Percentiles rank a stretch among this genome's conserved stretches.
Evolutionary conservation across 1,284 basidiomycete genomes (phyloP).

Genomic region (Inonotus hispidus): DNA sequence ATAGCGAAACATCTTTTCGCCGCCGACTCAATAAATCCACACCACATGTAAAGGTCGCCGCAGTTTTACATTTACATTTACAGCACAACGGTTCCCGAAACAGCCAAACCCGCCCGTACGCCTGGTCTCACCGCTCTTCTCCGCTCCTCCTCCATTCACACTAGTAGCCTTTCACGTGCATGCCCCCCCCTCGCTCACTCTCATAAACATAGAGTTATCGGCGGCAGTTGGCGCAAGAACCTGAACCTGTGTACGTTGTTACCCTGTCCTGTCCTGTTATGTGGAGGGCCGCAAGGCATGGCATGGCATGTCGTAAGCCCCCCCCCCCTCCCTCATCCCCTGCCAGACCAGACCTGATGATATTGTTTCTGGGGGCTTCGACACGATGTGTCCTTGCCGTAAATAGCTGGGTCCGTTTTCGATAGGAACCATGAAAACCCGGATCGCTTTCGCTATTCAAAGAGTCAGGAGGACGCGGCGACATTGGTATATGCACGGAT

Average conservation of each 20-base stretch:
- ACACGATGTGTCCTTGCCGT: not conserved
- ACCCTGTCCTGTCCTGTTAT: not conserved
- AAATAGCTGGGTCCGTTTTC: not conserved
- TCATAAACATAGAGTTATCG: not conserved
- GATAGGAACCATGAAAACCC: not conserved
- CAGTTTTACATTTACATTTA: too few species aligned
- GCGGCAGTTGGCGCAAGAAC: not conserved
- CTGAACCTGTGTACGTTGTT: not conserved
- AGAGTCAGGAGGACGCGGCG: not conserved
- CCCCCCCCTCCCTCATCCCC: not conserved
- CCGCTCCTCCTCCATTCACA: constrained; percentile 2
- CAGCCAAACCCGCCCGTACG: not conserved
- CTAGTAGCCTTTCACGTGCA: not conserved
- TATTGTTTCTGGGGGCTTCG: not conserved
- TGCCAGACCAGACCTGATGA: not conserved
- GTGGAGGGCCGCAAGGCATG: not conserved
- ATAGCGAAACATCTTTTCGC: too few species aligned
- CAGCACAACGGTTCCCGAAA: not conserved
- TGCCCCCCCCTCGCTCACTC: not conserved
- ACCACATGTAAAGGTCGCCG: too few species aligned
- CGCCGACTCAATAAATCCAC: not conserved
- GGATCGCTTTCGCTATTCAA: not conserved
- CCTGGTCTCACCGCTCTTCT: not conserved
- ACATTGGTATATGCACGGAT: too few species aligned
- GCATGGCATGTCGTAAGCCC: not conserved